phyloP scores from a whole-genome alignment of 2,329 filamentous ascomycete species.

The Phaeosphaeriaceae sp. region DNA sequence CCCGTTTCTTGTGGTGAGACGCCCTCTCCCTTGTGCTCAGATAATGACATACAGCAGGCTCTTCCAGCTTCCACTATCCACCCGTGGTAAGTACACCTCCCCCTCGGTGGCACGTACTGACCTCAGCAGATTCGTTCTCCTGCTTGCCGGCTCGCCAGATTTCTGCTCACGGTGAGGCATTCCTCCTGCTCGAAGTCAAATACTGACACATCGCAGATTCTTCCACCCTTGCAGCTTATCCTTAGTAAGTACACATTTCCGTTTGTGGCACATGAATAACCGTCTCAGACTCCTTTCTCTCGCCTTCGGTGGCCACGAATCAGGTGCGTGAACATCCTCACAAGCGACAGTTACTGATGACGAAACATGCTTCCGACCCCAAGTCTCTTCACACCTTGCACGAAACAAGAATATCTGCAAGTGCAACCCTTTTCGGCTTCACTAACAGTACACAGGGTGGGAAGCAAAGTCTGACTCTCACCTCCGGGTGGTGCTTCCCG shows the following conservation, averaged over 20 bases:
- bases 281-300: background rate
- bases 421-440: background rate
- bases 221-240: background rate
- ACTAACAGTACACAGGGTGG: constrained; percentile 2
- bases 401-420: background rate
- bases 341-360: background rate
- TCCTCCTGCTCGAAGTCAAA: background rate
- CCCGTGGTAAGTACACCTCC: background rate
- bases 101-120: background rate
- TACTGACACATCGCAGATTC: background rate
- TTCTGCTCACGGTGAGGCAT: background rate
- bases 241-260: background rate
- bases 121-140: background rate
- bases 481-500: constrained; percentile 9
- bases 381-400: too few relatives aligned
- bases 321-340: background rate
- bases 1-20: too few relatives aligned
- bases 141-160: too few relatives aligned
- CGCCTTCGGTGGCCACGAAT: background rate
- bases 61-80: background rate
- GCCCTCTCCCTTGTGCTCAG: background rate
- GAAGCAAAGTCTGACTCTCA: constrained; percentile 12
- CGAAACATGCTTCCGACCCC: background rate
- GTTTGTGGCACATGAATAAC: background rate
- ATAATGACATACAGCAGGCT: background rate